These are phyloP conservation scores for Cladophialophora yegresii DNA, from an alignment of 2,329 filamentous ascomycete genomes.

Conservation along the genomic window DNA sequence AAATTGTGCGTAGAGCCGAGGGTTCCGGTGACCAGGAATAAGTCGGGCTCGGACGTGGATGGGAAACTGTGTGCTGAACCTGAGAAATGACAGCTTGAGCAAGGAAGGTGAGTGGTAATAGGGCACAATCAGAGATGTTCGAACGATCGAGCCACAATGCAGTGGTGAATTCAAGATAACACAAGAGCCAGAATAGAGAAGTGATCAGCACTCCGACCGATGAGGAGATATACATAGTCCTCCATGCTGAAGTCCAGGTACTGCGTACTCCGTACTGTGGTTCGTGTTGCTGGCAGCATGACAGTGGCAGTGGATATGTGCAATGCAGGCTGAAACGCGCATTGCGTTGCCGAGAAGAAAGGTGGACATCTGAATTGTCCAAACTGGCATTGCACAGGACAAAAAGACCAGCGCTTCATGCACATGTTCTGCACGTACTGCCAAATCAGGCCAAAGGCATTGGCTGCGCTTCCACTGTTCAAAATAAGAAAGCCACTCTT, in stretches of 20 bases:
- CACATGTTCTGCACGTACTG: conserved; percentile 3
- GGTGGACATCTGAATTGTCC: not conserved
- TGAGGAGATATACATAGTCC: conserved; percentile 7
- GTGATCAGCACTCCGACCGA: conserved; percentile 6
- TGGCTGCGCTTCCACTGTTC: not conserved
- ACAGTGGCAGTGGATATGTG: not conserved
- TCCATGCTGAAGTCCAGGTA: not conserved
- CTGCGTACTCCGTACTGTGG: too few species aligned
- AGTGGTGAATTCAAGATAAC: conserved; percentile 2
- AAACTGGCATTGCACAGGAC: not conserved
- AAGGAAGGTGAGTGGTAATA: not conserved
- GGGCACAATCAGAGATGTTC: not conserved
- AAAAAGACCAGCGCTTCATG: not conserved
- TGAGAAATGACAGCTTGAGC: conserved; percentile 1
- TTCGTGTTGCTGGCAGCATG: not conserved
- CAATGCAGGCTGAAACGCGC: conserved; percentile 6
- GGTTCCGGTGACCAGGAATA: conserved; percentile 4
- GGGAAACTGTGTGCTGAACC: not conserved
- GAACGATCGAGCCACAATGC: conserved; percentile 1
- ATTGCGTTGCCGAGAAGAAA: not conserved
- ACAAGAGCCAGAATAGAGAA: conserved; percentile 6
- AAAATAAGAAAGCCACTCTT: conserved; percentile 1
- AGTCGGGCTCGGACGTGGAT: not conserved
- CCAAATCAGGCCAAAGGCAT: conserved; percentile 6
- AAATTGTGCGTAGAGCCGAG: conserved; percentile 2